Percentiles rank a stretch among this genome's conserved stretches.
These are phyloP conservation scores for Chlorella variabilis DNA, from an alignment of 163 green algal species.

Conservation along the genomic window DNA sequence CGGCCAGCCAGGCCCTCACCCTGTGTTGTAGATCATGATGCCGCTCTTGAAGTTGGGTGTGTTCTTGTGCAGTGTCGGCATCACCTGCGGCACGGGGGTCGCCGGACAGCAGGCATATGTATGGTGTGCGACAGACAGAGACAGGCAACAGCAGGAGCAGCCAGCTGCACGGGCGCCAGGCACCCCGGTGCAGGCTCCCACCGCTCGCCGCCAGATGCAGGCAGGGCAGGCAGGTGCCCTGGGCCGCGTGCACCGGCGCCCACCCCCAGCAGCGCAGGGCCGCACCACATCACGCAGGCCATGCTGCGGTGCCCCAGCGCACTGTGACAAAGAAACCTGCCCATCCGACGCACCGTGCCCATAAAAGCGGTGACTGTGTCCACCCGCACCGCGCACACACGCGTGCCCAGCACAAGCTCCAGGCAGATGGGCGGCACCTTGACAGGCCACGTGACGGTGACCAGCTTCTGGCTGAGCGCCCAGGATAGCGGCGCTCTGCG, in stretches of 20 bases:
- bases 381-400: slow-evolving; percentile 21
- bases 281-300: neutral
- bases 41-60: neutral
- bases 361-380: neutral
- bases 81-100: neutral
- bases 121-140: no score
- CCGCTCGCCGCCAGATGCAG: no score
- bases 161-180: no score
- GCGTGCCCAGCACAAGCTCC: slow-evolving; percentile 7
- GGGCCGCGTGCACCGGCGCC: no score
- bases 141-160: no score
- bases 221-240: no score
- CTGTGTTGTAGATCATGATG: slow-evolving; percentile 16
- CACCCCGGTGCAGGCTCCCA: no score
- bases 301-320: no score
- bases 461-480: neutral
- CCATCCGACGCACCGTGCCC: neutral
- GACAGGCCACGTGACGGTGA: neutral
- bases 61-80: neutral
- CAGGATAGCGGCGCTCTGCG: neutral
- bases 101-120: no score
- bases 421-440: slow-evolving; percentile 29
- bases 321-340: no score
- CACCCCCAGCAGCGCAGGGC: neutral
- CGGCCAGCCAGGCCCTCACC: neutral